Base-by-base conservation (phyloP, 2,329 filamentous ascomycete genomes). In the Diaporthe amygdali region DNA sequence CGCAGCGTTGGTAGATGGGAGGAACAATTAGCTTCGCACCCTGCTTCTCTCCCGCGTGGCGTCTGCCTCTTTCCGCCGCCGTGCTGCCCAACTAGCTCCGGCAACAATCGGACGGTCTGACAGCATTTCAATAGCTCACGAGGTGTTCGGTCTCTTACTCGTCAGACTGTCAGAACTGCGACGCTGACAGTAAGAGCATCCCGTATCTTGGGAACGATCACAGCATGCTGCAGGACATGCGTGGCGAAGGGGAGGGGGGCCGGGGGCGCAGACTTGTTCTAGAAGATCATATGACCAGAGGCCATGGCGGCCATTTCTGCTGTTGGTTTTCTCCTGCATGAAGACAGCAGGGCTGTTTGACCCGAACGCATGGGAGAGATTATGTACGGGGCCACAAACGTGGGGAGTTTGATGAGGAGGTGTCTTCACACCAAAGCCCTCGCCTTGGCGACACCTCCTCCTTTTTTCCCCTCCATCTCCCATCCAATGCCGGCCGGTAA, bases 21-120 rank as follows among this genome's bases (percentile, higher is more conserved):
- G 70, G 66, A 68, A 41, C 70, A 63, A 71, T 71, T 69, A 69
- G 56, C 56, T 71, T 51, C 66, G 41, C 34, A 51, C 66, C 70
- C 66, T 37, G 56, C 49, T 56, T 52, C 41, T 54, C 37, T 69
- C 70, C 70, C 70, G 56, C 59, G 49, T 69, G 70, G 70, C 66
- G 37, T 52, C 66, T 59, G 56, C 52, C 56, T 54, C 59, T 71
- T 54, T 37, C 56, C 66, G 56, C 46, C 41, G 56, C 55, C 49
- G 15, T 51, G 51, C 49, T 69, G 66, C 66, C 66, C 39, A 37
- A 30, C 30, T 49, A 37, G 27, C 54, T 52, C 54, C 46, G 46
- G 41, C 67, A 49, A 32, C 37, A 30, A 25, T 49, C 27, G 30
- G 41, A 20, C 22, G 34, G 25, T 20, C 55, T 49, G 47, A 63